These are phyloP conservation scores for Mucor plumbeus DNA, from an alignment of 371 early-diverging fungal genomes.

Conservation along the genomic window DNA sequence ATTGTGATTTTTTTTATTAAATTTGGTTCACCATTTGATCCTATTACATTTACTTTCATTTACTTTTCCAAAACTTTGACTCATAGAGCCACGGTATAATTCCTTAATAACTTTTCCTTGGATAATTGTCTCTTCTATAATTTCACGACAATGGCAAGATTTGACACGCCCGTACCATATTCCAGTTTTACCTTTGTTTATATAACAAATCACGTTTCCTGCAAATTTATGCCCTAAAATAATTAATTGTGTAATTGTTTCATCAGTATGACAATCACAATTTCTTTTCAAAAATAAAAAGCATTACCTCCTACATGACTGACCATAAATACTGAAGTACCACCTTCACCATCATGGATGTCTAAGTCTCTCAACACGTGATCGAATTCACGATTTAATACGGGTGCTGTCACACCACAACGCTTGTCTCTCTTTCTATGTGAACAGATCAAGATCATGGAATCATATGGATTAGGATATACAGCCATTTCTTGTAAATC, in stretches of 20 bases:
- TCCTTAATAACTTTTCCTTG: conserved; percentile 64
- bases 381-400: conserved; percentile 72
- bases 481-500: conserved; percentile 36
- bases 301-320: conserved; percentile 74
- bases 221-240: conserved; percentile 79
- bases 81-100: conserved; percentile 67
- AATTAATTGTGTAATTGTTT: neutral
- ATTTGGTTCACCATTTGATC: conserved; percentile 26
- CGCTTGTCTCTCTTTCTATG: conserved; percentile 83
- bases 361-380: conserved; percentile 63
- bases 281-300: neutral
- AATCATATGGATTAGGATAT: conserved; percentile 50
- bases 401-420: conserved; percentile 79
- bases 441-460: conserved; percentile 76
- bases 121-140: conserved; percentile 61
- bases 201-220: conserved; percentile 74
- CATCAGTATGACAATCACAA: neutral
- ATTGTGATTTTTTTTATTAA: neutral
- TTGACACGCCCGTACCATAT: conserved; percentile 74
- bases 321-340: conserved; percentile 60
- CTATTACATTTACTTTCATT: conserved; percentile 24
- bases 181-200: conserved; percentile 57
- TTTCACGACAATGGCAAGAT: conserved; percentile 62
- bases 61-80: conserved; percentile 50
- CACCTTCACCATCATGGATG: conserved; percentile 55